Evolutionary conservation across 2,329 filamentous ascomycete species (phyloP), one percentile per base, ranked within the genome.

Genomic region (Fusarium sterilihyphosum): DNA sequence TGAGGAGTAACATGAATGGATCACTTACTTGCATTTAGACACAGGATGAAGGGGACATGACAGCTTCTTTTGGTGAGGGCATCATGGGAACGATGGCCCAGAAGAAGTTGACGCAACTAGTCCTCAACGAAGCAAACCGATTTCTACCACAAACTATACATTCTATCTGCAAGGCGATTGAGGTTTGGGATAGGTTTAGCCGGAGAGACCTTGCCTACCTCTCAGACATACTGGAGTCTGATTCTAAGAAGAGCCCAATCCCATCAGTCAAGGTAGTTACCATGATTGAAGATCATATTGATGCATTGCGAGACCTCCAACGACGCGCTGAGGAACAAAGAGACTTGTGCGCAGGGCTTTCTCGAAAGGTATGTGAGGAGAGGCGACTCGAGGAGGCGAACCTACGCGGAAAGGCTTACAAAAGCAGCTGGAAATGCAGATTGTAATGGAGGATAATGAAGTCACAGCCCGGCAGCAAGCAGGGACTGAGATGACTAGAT

Each of bases 1-100:
- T 9, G 4, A 10, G 9, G 1, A 9, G 3, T 9, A 16, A 0
- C 2, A 20, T 17, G 3, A 7, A 20, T n/a, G 4, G 12, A 8
- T 2, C 26, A 11, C 38, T 37, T 24, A 47, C 17, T 31, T 17
- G 2, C 1, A 3, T 3, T 3, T 6, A 66, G 64, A 64, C 46
- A 3, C 60, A 65, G 11, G 60, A 64, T 14, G 20, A 53, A 12
- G 20, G 35, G 1, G 40, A 38, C 0, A 12, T 47, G 3, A 5
- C 35, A 2, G 2, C n/a, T n/a, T 14, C 20, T 4, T n/a, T n/a
- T 1, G 3, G 7, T 1, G 29, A 26, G 8, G 11, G 14, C 1
- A 8, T 18, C 2, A 3, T 29, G 3, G 5, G 2, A 5, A 35
- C 64, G 1, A 40, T 49, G 18, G 24, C 11, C 18, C 43, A 57